Percentiles rank a stretch among this genome's conserved stretches.
Conservation (phyloP, 192 early-diverging fungal species). For the Dimargaris cristalligena region DNA sequence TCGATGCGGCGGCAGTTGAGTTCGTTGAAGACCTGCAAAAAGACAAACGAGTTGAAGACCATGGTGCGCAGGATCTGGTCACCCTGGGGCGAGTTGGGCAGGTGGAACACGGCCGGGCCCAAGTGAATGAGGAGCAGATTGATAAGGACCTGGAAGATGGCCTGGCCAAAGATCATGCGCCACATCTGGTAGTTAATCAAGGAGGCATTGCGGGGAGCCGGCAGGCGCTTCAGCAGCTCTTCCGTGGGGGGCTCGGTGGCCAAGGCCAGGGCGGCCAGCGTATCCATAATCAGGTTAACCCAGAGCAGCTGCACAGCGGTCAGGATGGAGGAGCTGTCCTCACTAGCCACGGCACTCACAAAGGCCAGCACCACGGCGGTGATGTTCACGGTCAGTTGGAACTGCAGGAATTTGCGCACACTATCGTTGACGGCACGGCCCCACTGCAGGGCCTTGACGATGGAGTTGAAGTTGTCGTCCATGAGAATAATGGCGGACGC, state of each 20-base stretch:
- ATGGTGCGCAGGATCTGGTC: slow-evolving; percentile 46
- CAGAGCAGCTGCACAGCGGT: slow-evolving; percentile 85
- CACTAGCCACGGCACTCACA: slow-evolving; percentile 42
- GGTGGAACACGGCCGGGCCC: slow-evolving; percentile 44
- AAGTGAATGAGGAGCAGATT: slow-evolving; percentile 41
- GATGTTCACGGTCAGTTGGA: slow-evolving; percentile 73
- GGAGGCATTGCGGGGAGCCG: slow-evolving; percentile 51
- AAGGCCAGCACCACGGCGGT: slow-evolving; percentile 59
- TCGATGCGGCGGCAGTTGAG: slow-evolving; percentile 80
- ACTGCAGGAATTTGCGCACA: slow-evolving; percentile 76
- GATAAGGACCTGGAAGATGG: slow-evolving; percentile 71
- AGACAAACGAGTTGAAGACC: slow-evolving; percentile 89
- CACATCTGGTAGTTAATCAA: slow-evolving; percentile 81
- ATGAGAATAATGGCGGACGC: slow-evolving; percentile 69
- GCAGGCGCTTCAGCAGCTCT: slow-evolving; percentile 63
- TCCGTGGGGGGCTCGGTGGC: slow-evolving; percentile 80
- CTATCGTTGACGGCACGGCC: slow-evolving; percentile 66
- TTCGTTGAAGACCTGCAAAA: slow-evolving; percentile 89
- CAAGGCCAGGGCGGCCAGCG: slow-evolving; percentile 78
- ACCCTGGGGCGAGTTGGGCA: slow-evolving; percentile 19
- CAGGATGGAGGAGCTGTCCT: slow-evolving; percentile 52
- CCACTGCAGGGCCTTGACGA: slow-evolving; percentile 66
- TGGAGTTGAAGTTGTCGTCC: slow-evolving; percentile 80
- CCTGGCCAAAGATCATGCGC: slow-evolving; percentile 83
- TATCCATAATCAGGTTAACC: slow-evolving; percentile 94